Evolutionary conservation across 2,329 filamentous ascomycete genomes (phyloP).

Genomic region (Penicillium sp.): DNA sequence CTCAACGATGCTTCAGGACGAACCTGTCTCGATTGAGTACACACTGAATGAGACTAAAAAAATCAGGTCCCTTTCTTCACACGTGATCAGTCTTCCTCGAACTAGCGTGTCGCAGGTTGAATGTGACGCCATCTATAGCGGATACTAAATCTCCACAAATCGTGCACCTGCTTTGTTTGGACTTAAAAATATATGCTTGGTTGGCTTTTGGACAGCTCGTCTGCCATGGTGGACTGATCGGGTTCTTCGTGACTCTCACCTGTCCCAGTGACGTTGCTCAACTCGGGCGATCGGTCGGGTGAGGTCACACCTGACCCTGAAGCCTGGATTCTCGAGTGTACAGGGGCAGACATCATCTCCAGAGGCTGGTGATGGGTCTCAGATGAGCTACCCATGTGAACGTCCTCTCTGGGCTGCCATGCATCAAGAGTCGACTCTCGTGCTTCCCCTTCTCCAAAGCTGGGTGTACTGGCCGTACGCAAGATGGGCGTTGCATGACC

Average conservation of each 20-base stretch:
- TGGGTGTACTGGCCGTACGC: background rate
- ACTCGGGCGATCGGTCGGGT: background rate
- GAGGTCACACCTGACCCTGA: slow-evolving; percentile 8
- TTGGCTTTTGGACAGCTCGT: slow-evolving; percentile 17
- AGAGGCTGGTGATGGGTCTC: slow-evolving; percentile 4
- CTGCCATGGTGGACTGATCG: slow-evolving; percentile 7
- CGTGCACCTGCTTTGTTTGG: background rate
- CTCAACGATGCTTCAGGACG: background rate
- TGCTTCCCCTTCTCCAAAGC: slow-evolving; percentile 1
- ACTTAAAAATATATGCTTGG: slow-evolving; percentile 22
- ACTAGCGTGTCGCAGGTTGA: slow-evolving; percentile 12
- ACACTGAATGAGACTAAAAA: background rate
- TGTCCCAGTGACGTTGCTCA: background rate
- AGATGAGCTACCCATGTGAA: slow-evolving; percentile 4
- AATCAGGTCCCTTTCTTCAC: background rate
- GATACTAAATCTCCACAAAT: background rate
- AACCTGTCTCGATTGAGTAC: background rate
- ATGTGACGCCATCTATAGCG: slow-evolving; percentile 1
- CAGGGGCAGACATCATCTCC: slow-evolving; percentile 6
- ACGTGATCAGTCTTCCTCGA: background rate
- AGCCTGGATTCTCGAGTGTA: slow-evolving; percentile 4
- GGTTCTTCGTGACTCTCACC: background rate
- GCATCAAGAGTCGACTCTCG: background rate
- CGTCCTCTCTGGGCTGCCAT: slow-evolving; percentile 5
- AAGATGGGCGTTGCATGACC: slow-evolving; percentile 2